These are phyloP conservation scores for Canavalia ensiformis DNA, from an alignment of 306 rosid species.

Conservation along the genomic window DNA sequence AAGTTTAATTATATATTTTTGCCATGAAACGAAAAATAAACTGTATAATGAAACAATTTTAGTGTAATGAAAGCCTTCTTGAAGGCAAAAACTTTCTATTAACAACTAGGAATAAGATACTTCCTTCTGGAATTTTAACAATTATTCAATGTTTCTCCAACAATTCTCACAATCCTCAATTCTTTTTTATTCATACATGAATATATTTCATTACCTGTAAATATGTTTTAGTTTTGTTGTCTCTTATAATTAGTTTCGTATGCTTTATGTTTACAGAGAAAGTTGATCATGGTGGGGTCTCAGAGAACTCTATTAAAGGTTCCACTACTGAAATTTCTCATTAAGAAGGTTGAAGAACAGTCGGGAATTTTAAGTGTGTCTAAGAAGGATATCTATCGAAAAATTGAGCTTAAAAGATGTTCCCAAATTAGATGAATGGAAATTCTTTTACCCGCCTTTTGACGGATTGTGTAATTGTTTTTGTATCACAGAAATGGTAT, in stretches of 20 bases:
- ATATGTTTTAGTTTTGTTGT: background rate
- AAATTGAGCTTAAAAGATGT: conserved; percentile 64
- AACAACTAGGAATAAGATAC: conserved; percentile 1
- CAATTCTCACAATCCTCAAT: background rate
- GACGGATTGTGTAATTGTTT: conserved; percentile 13
- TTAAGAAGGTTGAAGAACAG: conserved; percentile 86
- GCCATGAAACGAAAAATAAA: background rate
- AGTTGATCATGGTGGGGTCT: conserved; percentile 93
- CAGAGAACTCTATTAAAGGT: conserved; percentile 76
- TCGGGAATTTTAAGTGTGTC: conserved; percentile 69
- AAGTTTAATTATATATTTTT: too few species aligned
- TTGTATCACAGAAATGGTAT: background rate
- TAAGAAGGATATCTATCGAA: conserved; percentile 62
- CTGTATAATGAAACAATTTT: background rate
- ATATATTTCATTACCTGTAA: background rate
- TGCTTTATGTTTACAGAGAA: conserved; percentile 66
- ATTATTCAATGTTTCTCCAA: background rate
- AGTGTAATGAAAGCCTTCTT: background rate
- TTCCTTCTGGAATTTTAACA: conserved; percentile 3
- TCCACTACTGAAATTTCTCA: conserved; percentile 85
- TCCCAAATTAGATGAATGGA: conserved; percentile 57
- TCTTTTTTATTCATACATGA: background rate
- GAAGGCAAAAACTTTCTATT: background rate
- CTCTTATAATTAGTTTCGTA: background rate
- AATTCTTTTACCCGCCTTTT: conserved; percentile 25